Evolutionary conservation across 352 stramenopile genomes (phyloP).

Genomic region (Blastocystis sp.): DNA sequence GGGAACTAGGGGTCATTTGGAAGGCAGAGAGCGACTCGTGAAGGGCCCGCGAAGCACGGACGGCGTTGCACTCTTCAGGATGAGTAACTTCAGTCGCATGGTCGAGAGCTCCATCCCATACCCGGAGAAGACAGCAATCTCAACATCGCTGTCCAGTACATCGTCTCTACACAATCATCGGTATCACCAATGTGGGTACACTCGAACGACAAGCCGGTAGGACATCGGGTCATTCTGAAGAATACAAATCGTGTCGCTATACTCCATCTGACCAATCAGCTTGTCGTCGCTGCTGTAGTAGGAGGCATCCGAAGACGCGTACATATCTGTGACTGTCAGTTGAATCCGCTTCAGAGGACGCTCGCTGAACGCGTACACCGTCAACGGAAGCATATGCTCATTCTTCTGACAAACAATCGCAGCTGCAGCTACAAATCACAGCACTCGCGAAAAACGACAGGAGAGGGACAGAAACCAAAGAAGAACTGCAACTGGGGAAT

Average conservation of each 20-base stretch:
- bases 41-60: conserved; percentile 19
- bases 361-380: conserved; percentile 23
- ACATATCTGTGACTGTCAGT: conserved; percentile 12
- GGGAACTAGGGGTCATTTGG: conserved; percentile 22
- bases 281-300: conserved; percentile 52
- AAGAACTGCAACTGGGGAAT: neutral
- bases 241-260: conserved; percentile 45
- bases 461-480: neutral
- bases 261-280: conserved; percentile 32
- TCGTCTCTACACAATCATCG: neutral
- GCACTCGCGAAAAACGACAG: conserved; percentile 22
- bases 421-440: neutral
- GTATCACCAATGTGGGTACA: neutral
- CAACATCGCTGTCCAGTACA: conserved; percentile 3
- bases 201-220: conserved; percentile 31
- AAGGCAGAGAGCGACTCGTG: neutral
- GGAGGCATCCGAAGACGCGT: neutral
- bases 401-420: conserved; percentile 11
- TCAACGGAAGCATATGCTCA: conserved; percentile 27
- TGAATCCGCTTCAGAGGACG: neutral
- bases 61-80: neutral
- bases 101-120: conserved; percentile 28
- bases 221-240: conserved; percentile 59
- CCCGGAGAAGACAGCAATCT: conserved; percentile 52
- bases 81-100: conserved; percentile 43